These are phyloP conservation scores for Lomentospora prolificans DNA, from an alignment of 2,329 filamentous ascomycete species.

Conservation along the genomic window DNA sequence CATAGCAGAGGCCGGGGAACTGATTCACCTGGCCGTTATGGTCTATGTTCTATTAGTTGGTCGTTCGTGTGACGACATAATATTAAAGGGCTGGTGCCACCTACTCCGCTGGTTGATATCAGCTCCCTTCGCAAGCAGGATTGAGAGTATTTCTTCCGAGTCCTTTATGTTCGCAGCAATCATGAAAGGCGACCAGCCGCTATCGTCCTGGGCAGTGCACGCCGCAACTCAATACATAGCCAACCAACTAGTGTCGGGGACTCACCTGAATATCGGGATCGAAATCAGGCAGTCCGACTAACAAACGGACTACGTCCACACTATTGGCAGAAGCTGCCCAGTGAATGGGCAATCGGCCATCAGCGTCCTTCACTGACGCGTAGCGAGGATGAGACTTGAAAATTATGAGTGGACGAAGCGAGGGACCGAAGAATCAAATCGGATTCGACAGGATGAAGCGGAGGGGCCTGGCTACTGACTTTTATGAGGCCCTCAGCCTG, in stretches of 20 bases:
- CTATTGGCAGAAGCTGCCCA: slow-evolving; percentile 87
- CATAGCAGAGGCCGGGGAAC: background rate
- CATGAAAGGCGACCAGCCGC: slow-evolving; percentile 78
- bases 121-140: slow-evolving; percentile 60
- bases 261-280: slow-evolving; percentile 71
- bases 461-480: background rate
- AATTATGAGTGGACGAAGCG: background rate
- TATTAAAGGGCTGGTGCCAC: slow-evolving; percentile 11
- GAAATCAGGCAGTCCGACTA: slow-evolving; percentile 63
- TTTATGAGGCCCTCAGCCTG: background rate
- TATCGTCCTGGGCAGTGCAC: slow-evolving; percentile 48
- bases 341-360: slow-evolving; percentile 84
- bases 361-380: slow-evolving; percentile 63
- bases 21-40: slow-evolving; percentile 50
- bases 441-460: no score
- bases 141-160: slow-evolving; percentile 55
- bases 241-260: background rate
- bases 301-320: slow-evolving; percentile 60
- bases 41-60: slow-evolving; percentile 30
- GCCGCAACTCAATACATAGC: background rate
- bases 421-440: background rate
- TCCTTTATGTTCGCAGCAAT: slow-evolving; percentile 69
- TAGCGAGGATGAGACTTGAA: slow-evolving; percentile 68
- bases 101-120: slow-evolving; percentile 65
- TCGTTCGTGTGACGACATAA: slow-evolving; percentile 8